Conservation (phyloP, 768 basidiomycete genomes). For the Hygrophoropsis aurantiaca region DNA sequence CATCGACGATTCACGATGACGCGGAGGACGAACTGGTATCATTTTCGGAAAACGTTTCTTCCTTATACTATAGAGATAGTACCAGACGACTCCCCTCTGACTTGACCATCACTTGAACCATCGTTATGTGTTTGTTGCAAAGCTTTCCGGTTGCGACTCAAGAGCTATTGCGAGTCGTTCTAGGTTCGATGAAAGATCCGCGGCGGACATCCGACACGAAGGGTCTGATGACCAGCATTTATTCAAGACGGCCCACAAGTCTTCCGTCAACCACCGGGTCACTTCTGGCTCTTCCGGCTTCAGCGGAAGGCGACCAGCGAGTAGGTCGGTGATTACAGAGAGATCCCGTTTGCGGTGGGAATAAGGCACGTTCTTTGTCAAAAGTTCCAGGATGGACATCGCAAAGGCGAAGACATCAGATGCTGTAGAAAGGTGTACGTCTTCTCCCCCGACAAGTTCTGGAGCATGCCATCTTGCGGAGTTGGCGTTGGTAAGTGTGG, state of each 20-base stretch:
- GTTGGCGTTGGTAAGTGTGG: slow-evolving; percentile 45
- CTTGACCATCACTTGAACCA: too few relatives aligned
- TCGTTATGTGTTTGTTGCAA: too few relatives aligned
- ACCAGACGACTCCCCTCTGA: too few relatives aligned
- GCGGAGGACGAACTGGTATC: too few relatives aligned
- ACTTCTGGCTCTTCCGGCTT: slow-evolving; percentile 38
- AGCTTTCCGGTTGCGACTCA: too few relatives aligned
- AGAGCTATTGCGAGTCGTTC: too few relatives aligned
- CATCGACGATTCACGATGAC: too few relatives aligned
- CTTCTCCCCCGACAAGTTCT: slow-evolving; percentile 50
- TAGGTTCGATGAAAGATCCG: slow-evolving; percentile 21
- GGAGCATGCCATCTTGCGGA: slow-evolving; percentile 64
- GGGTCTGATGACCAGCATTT: slow-evolving; percentile 46
- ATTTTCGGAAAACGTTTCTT: too few relatives aligned
- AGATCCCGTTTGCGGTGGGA: slow-evolving; percentile 49
- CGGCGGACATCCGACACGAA: slow-evolving; percentile 40
- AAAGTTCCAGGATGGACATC: slow-evolving; percentile 60
- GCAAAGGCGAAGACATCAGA: slow-evolving; percentile 60
- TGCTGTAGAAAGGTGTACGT: slow-evolving; percentile 41
- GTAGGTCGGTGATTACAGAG: slow-evolving; percentile 47
- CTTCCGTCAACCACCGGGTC: slow-evolving; percentile 43
- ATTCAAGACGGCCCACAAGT: slow-evolving; percentile 46
- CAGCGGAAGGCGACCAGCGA: slow-evolving; percentile 37
- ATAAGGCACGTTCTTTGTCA: slow-evolving; percentile 53
- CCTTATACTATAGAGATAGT: too few relatives aligned